Conservation (phyloP, 306 rosid genomes). For the Sesbania bispinosa region DNA sequence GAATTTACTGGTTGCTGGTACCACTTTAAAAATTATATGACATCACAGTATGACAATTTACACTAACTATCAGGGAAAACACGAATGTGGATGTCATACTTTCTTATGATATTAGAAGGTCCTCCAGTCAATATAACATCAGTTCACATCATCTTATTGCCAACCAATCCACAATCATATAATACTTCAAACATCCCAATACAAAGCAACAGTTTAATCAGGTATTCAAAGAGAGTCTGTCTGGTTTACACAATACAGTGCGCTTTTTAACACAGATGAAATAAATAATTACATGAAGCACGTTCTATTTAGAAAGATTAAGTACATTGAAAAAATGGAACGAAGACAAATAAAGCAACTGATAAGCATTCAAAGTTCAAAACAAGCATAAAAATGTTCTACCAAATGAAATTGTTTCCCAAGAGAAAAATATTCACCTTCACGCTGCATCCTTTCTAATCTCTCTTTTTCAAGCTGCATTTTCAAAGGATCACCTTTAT, state of each 20-base stretch:
- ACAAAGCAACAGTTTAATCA: not conserved
- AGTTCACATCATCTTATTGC: not conserved
- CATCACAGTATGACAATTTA: not conserved
- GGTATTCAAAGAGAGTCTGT: not conserved
- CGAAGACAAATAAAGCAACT: not conserved
- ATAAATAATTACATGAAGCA: not conserved
- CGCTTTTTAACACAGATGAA: not conserved
- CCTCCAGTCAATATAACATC: too few species aligned
- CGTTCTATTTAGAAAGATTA: not conserved
- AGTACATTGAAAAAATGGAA: not conserved
- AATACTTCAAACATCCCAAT: not conserved
- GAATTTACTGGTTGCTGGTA: not conserved
- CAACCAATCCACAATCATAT: not conserved
- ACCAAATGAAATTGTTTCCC: not conserved
- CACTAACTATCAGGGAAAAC: not conserved
- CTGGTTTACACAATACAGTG: not conserved
- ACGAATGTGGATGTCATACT: too few species aligned
- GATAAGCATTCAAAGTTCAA: not conserved
- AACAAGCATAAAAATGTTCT: too few species aligned
- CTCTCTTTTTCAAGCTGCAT: conserved; percentile 60
- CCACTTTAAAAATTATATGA: not conserved
- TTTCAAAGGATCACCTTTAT: conserved; percentile 50
- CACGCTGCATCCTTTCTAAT: conserved; percentile 59
- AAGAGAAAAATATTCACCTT: conserved; percentile 47
- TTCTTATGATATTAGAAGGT: too few species aligned